Conservation (phyloP, 139 green algal species). For the Nannochloris sp. region DNA sequence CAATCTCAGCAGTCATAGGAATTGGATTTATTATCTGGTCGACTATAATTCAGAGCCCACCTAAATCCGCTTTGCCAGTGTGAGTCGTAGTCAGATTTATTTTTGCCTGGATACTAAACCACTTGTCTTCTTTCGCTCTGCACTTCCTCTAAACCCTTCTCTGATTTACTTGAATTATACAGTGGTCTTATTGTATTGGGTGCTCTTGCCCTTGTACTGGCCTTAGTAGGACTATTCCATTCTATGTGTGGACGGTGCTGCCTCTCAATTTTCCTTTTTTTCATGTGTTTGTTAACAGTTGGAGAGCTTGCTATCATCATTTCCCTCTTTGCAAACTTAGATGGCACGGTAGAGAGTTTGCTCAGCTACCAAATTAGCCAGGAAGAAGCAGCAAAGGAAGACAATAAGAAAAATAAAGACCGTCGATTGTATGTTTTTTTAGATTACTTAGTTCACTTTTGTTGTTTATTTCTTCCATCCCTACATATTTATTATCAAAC, state of each 20-base stretch:
- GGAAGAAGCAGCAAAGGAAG: background rate
- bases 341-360: slow-evolving; percentile 10
- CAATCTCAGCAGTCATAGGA: slow-evolving; percentile 7
- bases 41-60: slow-evolving; percentile 29
- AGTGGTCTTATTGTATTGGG: slow-evolving; percentile 33
- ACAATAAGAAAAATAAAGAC: background rate
- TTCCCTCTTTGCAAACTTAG: slow-evolving; percentile 20
- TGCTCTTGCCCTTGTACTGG: background rate
- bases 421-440: too few relatives aligned
- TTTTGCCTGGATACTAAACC: background rate
- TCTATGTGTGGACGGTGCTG: slow-evolving; percentile 4
- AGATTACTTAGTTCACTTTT: too few relatives aligned
- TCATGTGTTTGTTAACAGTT: slow-evolving; percentile 19
- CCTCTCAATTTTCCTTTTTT: slow-evolving; percentile 25
- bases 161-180: background rate
- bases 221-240: slow-evolving; percentile 22
- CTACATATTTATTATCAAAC: too few relatives aligned
- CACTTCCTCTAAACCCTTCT: background rate
- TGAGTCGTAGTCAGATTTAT: slow-evolving; percentile 12
- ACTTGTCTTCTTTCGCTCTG: background rate
- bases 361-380: background rate
- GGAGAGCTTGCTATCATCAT: slow-evolving; percentile 28
- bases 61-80: slow-evolving; percentile 26
- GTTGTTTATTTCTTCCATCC: too few relatives aligned
- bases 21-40: slow-evolving; percentile 34